Base-by-base conservation (phyloP, 306 rosid species). In the Luffa acutangula region DNA sequence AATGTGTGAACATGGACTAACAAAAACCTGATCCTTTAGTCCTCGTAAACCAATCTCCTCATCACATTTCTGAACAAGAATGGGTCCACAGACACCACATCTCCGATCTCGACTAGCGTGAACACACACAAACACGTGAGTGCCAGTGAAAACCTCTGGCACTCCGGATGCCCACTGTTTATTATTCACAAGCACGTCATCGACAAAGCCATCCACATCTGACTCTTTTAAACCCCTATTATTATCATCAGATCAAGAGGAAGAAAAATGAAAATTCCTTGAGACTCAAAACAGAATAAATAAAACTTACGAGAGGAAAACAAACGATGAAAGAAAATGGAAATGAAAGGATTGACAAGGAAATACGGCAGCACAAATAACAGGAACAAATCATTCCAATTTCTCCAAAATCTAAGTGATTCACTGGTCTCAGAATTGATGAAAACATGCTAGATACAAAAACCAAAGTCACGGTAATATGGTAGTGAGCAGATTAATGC, bases 31-130 rank as follows among this genome's bases (percentile, higher is more conserved):
- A 85, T 85, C 87, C 59, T 81, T 86, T 80, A 92, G 77, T 60
- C 93, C 98, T 31, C 92, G 92, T 45, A 75, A 80, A 73, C 83
- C 89, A 81, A 90, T 82, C 89, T 90, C 94, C 81, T 83, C 92
- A 4, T 82, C 82, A 21, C 92, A 82, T 87, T 94, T 92, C 37
- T 86, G 80, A 52, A 90, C 90, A 36, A 94, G 90, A 84, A 74
- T 86, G 4, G 97, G 98, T 80, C 98, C 98, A 76, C 97, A 92
- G 63, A 94, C 96, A 80, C 98, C 97, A n/a, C 98, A 95, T 82
- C 97, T 91, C 74, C 80, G 82, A 71, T 95, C 98, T 17, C 97
- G 97, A 78, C 93, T 92, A 48, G 86, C 98, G 85, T 95, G 98
- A 71, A 97, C 90, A 72, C 98, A 95, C 15, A 95, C 97, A 85